A percentile compares a stretch with the other conserved stretches of the same genome.
These are phyloP conservation scores for Chlamydomonas sp. DNA, from an alignment of 139 green algal genomes.

Conservation along the genomic window DNA sequence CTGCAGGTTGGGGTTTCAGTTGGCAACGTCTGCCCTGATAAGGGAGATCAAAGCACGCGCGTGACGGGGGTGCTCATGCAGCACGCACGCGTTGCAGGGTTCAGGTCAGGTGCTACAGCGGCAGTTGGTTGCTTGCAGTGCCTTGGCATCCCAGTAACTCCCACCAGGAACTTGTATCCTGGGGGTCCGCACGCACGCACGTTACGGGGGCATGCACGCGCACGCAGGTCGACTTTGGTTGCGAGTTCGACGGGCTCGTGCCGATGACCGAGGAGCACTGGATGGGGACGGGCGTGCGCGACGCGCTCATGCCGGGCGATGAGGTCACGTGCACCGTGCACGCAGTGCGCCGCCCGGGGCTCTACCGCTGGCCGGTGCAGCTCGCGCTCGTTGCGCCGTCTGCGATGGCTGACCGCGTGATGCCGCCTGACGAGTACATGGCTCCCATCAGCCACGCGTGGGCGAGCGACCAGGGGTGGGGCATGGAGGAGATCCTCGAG, in stretches of 20 bases:
- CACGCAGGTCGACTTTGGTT: slow-evolving; percentile 38
- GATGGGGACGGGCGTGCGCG: slow-evolving; percentile 11
- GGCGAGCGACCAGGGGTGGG: slow-evolving; percentile 18
- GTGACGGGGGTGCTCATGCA: no score
- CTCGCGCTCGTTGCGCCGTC: slow-evolving; percentile 24
- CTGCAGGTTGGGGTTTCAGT: no score
- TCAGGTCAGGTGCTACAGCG: no score
- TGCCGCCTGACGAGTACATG: slow-evolving; percentile 23
- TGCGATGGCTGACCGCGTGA: background rate
- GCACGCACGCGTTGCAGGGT: no score
- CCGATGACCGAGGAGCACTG: slow-evolving; percentile 20
- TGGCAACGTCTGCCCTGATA: no score
- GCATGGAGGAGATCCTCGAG: slow-evolving; percentile 15
- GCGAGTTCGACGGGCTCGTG: slow-evolving; percentile 29
- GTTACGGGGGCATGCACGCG: no score
- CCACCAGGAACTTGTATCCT: no score
- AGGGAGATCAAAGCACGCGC: no score
- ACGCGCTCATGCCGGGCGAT: slow-evolving; percentile 14
- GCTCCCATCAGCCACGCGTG: slow-evolving; percentile 30
- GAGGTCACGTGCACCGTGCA: slow-evolving; percentile 4
- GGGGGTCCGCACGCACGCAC: no score
- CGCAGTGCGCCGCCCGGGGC: slow-evolving; percentile 21
- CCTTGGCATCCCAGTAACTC: no score
- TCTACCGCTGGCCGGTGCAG: slow-evolving; percentile 43
- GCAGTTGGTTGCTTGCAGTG: no score